Conservation (phyloP, 352 stramenopile genomes). For the Pythium volutum region DNA sequence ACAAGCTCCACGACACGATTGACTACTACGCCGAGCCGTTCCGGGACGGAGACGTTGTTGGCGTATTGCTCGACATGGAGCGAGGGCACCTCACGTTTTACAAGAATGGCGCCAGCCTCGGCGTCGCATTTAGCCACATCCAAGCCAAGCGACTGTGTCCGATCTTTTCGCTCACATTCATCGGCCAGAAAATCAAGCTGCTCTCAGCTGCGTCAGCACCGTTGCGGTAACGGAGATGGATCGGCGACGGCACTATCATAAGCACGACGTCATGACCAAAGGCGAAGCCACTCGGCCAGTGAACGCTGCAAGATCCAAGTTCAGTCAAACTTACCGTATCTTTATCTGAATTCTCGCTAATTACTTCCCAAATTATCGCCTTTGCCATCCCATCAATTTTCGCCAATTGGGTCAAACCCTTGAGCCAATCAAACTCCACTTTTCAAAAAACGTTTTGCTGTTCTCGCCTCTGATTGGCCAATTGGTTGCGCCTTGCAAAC, state of each 20-base stretch:
- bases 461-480: conserved; percentile 20
- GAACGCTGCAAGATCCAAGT: background rate
- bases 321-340: background rate
- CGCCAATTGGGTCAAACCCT: conserved; percentile 1
- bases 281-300: too few species aligned
- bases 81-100: conserved; percentile 74
- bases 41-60: conserved; percentile 69
- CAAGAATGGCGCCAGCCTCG: conserved; percentile 71
- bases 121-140: conserved; percentile 66
- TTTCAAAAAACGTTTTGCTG: conserved; percentile 3
- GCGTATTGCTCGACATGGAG: conserved; percentile 75
- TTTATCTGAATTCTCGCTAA: background rate
- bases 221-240: conserved; percentile 28
- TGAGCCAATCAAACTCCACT: background rate
- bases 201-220: conserved; percentile 53
- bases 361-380: conserved; percentile 3
- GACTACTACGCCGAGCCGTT: conserved; percentile 75
- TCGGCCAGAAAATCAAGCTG: conserved; percentile 66
- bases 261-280: too few species aligned
- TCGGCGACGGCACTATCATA: too few species aligned
- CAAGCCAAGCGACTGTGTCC: conserved; percentile 55
- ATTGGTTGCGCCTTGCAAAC: conserved; percentile 13
- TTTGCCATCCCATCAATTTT: conserved; percentile 13
- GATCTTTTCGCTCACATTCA: conserved; percentile 66
- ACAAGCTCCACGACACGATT: conserved; percentile 75